Conservation (phyloP, 1,284 basidiomycete species). For the Ustilago esculenta region DNA sequence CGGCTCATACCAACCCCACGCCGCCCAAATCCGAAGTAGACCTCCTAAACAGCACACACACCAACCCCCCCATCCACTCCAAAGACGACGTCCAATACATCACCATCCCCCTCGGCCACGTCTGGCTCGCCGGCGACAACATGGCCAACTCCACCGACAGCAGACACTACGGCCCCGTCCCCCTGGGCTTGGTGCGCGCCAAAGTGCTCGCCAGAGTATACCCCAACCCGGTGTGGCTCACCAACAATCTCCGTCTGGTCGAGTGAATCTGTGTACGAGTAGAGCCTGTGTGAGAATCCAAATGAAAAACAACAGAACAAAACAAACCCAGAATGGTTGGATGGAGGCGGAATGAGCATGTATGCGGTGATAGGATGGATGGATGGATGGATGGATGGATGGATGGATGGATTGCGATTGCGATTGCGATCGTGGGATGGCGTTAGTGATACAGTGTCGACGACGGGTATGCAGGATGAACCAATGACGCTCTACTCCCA, state of each 20-base stretch:
- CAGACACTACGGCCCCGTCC: conserved; percentile 87
- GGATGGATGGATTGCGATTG: too few species aligned
- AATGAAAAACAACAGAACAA: too few species aligned
- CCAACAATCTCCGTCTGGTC: conserved; percentile 12
- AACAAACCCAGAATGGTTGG: too few species aligned
- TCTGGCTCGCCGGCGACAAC: conserved; percentile 96
- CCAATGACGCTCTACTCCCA: conserved; percentile 9
- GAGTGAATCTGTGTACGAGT: conserved; percentile 18
- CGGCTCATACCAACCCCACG: too few species aligned
- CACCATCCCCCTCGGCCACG: conserved; percentile 51
- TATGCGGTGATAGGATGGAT: too few species aligned
- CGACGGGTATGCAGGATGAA: neutral
- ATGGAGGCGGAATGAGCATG: too few species aligned
- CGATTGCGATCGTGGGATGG: too few species aligned
- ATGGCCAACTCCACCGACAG: conserved; percentile 84
- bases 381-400: too few species aligned
- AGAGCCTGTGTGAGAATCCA: too few species aligned
- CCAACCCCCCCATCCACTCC: conserved; percentile 21
- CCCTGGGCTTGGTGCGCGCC: conserved; percentile 81
- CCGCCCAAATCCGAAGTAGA: conserved; percentile 19
- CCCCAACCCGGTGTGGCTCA: conserved; percentile 39
- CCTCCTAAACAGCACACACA: conserved; percentile 32
- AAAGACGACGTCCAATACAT: conserved; percentile 47
- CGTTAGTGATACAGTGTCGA: neutral
- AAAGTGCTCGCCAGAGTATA: conserved; percentile 75